phyloP scores from a whole-genome alignment of 495 filamentous ascomycete genomes.

The Hypoxylon intermedium region DNA sequence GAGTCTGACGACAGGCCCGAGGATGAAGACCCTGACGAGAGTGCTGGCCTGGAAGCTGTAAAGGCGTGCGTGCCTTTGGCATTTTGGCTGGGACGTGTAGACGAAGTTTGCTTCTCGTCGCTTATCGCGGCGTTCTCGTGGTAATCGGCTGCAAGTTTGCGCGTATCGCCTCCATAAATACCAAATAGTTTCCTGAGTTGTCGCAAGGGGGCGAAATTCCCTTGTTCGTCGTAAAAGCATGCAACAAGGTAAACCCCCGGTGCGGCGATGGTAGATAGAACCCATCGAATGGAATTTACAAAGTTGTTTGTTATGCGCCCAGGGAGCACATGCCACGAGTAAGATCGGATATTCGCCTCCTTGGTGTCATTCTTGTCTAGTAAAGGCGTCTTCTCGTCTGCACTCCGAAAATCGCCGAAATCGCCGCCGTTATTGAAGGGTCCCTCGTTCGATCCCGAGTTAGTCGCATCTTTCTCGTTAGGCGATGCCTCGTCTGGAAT shows the following conservation, averaged over 20 bases:
- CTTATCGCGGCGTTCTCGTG: conserved; percentile 43
- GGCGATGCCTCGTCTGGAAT: conserved; percentile 43
- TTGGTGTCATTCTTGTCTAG: conserved; percentile 49
- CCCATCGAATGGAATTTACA: conserved; percentile 71
- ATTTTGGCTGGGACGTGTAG: conserved; percentile 11
- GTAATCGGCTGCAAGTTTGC: conserved; percentile 48
- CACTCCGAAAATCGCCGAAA: conserved; percentile 38
- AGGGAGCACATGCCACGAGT: conserved; percentile 61
- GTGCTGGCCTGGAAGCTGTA: conserved; percentile 47
- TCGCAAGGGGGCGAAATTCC: conserved; percentile 73
- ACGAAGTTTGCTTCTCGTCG: conserved; percentile 39
- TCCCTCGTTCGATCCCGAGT: conserved; percentile 42
- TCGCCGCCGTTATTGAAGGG: conserved; percentile 33
- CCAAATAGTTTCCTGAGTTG: conserved; percentile 67
- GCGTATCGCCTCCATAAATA: conserved; percentile 46
- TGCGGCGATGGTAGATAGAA: conserved; percentile 77
- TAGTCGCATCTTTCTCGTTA: conserved; percentile 45
- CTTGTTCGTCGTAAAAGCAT: conserved; percentile 80
- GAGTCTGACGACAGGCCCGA: conserved; percentile 65
- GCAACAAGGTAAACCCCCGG: conserved; percentile 82
- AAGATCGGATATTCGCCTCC: conserved; percentile 45
- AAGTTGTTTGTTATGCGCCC: conserved; percentile 63
- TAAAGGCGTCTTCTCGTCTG: conserved; percentile 74
- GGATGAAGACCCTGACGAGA: conserved; percentile 67
- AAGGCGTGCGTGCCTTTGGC: conserved; percentile 25